These are phyloP conservation scores for Globisporangium yorkense DNA, from an alignment of 352 stramenopile genomes.

Conservation along the genomic window DNA sequence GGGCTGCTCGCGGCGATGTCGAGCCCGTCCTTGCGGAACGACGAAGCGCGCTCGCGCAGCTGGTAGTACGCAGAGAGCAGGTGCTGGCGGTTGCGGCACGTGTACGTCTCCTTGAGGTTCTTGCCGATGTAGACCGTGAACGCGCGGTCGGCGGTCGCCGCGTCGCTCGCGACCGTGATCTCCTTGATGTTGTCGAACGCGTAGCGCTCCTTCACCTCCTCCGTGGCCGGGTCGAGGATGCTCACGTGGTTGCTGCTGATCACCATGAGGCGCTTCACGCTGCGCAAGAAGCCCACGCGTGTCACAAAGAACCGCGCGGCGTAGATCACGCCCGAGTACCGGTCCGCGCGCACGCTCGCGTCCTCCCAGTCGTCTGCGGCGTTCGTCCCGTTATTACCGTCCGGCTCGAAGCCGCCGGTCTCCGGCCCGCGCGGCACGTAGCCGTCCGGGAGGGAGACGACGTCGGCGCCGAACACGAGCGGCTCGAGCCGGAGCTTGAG, in stretches of 20 bases:
- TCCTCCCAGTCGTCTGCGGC: constrained; percentile 38
- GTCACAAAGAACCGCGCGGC: constrained; percentile 84
- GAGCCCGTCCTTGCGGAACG: constrained; percentile 44
- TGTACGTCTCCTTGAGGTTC: constrained; percentile 85
- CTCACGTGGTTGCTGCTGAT: constrained; percentile 77
- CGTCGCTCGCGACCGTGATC: constrained; percentile 73
- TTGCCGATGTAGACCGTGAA: constrained; percentile 86
- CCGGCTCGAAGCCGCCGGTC: constrained; percentile 52
- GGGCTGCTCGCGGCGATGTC: constrained; percentile 40
- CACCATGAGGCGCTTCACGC: constrained; percentile 73
- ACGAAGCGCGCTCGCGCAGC: constrained; percentile 73
- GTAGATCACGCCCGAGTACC: constrained; percentile 82
- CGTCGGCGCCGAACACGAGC: constrained; percentile 40
- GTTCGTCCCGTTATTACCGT: constrained; percentile 12
- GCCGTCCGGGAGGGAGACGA: constrained; percentile 48
- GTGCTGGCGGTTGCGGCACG: constrained; percentile 75
- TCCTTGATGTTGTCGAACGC: constrained; percentile 87
- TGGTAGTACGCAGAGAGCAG: constrained; percentile 85
- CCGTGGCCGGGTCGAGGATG: constrained; percentile 78
- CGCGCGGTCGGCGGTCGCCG: constrained; percentile 57
- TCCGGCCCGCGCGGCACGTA: constrained; percentile 67
- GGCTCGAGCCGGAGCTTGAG: constrained; percentile 58
- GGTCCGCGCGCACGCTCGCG: constrained; percentile 44
- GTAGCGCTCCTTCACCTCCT: constrained; percentile 84
- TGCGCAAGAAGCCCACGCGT: constrained; percentile 72